Evolutionary conservation across 345 rosid genomes (phyloP).

Genomic region (Salix viminalis): DNA sequence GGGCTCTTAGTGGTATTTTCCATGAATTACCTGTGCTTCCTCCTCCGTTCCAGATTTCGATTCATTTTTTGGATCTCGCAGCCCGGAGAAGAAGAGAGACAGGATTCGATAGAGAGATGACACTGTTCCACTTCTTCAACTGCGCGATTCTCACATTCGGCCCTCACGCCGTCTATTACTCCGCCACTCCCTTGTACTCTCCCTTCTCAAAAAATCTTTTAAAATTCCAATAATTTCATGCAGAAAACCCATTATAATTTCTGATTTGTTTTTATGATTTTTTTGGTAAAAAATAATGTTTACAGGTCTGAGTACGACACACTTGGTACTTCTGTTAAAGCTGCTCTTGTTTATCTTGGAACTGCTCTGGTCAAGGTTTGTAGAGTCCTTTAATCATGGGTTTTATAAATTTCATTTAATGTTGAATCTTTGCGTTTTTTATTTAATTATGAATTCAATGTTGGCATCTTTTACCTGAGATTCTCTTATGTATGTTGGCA

Average conservation of each 20-base stretch:
- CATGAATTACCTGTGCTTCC: background rate
- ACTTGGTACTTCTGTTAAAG: constrained; percentile 84
- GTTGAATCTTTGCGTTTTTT: background rate
- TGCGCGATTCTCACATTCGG: constrained; percentile 97
- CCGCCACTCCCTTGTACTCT: constrained; percentile 83
- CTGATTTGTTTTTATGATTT: background rate
- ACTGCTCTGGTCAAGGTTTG: constrained; percentile 88
- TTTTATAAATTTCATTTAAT: background rate
- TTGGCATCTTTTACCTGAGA: background rate
- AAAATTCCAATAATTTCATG: background rate
- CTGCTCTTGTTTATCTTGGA: constrained; percentile 86
- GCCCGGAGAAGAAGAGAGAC: background rate
- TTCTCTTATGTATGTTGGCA: constrained; percentile 30
- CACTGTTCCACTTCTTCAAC: constrained; percentile 95
- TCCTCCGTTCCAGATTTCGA: background rate
- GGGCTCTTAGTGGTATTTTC: background rate
- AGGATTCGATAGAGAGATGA: constrained; percentile 40
- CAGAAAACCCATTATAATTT: background rate
- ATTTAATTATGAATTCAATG: background rate
- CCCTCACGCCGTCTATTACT: constrained; percentile 98
- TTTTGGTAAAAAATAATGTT: background rate
- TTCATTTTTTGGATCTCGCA: background rate
- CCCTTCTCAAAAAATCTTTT: background rate
- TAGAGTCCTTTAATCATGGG: background rate
- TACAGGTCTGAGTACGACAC: constrained; percentile 94